Evolutionary conservation across 257 asterid genomes (phyloP).

Genomic region (Verbascum thapsus): DNA sequence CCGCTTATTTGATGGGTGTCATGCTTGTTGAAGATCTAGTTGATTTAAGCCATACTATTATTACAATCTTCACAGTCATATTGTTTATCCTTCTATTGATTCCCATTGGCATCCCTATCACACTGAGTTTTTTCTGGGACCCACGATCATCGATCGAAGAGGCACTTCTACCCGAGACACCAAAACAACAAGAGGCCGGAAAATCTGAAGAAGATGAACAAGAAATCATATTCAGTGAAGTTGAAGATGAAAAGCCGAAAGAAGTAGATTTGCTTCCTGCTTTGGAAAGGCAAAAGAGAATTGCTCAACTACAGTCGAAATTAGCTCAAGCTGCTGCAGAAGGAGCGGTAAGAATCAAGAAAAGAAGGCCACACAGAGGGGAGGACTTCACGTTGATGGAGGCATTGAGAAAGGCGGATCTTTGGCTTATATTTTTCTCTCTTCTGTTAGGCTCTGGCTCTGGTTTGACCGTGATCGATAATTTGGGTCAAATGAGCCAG

Average conservation of each 20-base stretch:
- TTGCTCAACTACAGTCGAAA: constrained; percentile 49
- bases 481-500: constrained; percentile 66
- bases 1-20: constrained; percentile 60
- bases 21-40: constrained; percentile 57
- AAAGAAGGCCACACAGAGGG: constrained; percentile 59
- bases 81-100: constrained; percentile 44
- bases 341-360: constrained; percentile 65
- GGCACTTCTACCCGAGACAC: constrained; percentile 39
- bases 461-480: constrained; percentile 66
- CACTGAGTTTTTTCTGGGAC: constrained; percentile 35
- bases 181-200: constrained; percentile 43
- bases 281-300: constrained; percentile 55
- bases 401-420: constrained; percentile 61
- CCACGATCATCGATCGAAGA: constrained; percentile 38
- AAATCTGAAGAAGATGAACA: constrained; percentile 35
- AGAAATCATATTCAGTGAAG: constrained; percentile 53
- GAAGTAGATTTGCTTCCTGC: constrained; percentile 54
- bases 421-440: constrained; percentile 68
- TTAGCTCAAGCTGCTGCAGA: constrained; percentile 72
- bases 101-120: constrained; percentile 47
- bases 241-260: constrained; percentile 59
- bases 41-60: constrained; percentile 36
- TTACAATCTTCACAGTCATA: constrained; percentile 43
- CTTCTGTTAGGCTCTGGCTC: constrained; percentile 64
- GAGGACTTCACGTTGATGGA: constrained; percentile 63